Evolutionary conservation across 768 basidiomycete species (phyloP), one percentile per base, ranked within the genome.

Genomic region (Kwoniella sp.): DNA sequence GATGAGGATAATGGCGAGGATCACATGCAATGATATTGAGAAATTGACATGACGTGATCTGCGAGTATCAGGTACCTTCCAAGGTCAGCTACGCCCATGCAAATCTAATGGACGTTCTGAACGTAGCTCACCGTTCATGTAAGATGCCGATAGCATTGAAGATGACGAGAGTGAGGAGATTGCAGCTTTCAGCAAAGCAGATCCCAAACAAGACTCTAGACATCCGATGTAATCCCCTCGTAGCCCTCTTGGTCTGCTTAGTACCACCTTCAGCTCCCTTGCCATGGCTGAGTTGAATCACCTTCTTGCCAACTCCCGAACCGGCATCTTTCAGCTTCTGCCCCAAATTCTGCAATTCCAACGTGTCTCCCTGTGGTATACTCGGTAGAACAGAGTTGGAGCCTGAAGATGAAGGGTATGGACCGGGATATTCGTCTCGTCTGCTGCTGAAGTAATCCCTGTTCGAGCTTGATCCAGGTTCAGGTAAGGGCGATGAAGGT

Each of bases 11-110:
- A 78, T 58, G 4, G 68, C 69, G 25, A 79, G 65, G n/a, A 79
- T 60, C 27, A 74, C 57, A 60, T 78, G 76, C 5, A 79, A 60
- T 1, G 77, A 77, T 40, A 74, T 47, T 2, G 76, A 76, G 58
- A 79, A 79, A 53, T 79, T 77, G 49, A 77, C 62, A 49, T 68
- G 72, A 17, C 73, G 64, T 9, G 77, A 72, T 44, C 73, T 76
- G 55, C 2, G 19, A 13, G 51, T 13, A 36, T 8, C 30, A 37
- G 21, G 27, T 63, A 37, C 65, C 53, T 37, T 48, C 25, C 36
- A 19, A 9, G 40, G 17, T 44, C 40, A 44, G 40, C 17, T 9
- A 19, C 8, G 17, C 3, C 17, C 40, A 3, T 19, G 17, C 40
- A 19, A 15, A 19, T 10, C 8, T 3, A 4, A 10, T 19, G 8